A percentile compares a stretch with the other conserved stretches of the same genome.
Evolutionary conservation across 768 basidiomycete species (phyloP).

Genomic region (Mycena albidolilacea): DNA sequence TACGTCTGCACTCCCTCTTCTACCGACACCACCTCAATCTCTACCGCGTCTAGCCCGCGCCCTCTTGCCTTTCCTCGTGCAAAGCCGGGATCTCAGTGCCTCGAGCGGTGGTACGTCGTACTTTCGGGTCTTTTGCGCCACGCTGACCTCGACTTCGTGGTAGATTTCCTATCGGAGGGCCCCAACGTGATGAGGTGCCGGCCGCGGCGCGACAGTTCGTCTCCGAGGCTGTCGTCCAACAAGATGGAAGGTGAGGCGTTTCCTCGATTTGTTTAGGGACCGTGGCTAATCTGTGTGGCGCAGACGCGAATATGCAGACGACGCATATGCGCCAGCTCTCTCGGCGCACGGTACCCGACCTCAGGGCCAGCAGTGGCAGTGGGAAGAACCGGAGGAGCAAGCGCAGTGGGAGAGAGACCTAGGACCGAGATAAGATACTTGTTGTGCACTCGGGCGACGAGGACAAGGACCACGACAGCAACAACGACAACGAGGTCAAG

Average conservation of each 20-base stretch:
- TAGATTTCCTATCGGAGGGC: neutral
- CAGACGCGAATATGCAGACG: neutral
- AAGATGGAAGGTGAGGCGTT: neutral
- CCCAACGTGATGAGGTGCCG: slow-evolving; percentile 2
- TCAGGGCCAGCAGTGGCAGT: slow-evolving; percentile 21
- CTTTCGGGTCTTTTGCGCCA: neutral
- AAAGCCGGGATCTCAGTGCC: no score
- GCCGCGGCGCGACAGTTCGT: slow-evolving; percentile 29
- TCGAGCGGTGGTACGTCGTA: neutral
- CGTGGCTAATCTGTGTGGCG: neutral
- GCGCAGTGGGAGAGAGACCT: slow-evolving; percentile 5
- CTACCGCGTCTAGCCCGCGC: no score
- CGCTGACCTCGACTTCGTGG: neutral
- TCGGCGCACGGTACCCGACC: slow-evolving; percentile 30
- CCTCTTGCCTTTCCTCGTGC: no score
- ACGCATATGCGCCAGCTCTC: slow-evolving; percentile 22
- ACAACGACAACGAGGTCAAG: neutral
- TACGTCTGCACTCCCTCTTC: no score
- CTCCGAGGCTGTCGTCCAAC: slow-evolving; percentile 7
- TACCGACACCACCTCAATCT: no score
- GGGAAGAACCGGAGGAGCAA: slow-evolving; percentile 19
- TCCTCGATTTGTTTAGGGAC: neutral
- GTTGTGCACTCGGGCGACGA: slow-evolving; percentile 36
- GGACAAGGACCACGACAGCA: neutral
- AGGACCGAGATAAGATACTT: slow-evolving; percentile 30